Base-by-base conservation (phyloP, 805 yeast genomes). In the Monosporozyma yasuniensis region DNA sequence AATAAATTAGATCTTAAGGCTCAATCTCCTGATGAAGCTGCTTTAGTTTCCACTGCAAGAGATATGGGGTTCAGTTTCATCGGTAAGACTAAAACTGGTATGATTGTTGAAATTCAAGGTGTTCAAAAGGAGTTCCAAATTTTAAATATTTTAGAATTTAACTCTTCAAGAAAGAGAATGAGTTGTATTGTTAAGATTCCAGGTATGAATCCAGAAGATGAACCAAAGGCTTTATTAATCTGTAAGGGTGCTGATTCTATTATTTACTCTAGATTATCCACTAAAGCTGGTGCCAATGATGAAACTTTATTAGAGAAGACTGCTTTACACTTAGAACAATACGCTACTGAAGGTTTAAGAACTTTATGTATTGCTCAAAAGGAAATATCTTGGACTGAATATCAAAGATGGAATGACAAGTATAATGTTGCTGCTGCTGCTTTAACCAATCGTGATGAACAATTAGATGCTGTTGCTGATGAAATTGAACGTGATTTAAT, bases 171-270 rank as follows among this genome's bases (percentile, higher is more conserved):
- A 72, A 85, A 85, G 70, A 81, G 95, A 74, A 85, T 85, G 95
- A 83, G 90, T 74, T 84, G 86, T 14, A 81, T 85, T 54, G 74
- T 85, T 37, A 84, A 83, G 63, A 72, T 86, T 39, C 89, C 89
- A 1, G 65, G 77, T 11, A 61, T 62, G 3, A 55, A 53, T 3
- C 72, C 72, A 39, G 70, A 67, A 41, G 79, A 71, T 21, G 75
- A 76, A 46, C 80, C 80, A 27, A 79, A 73, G 47, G 87, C 84
- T 0, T 66, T 84, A 41, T 69, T 85, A 56, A 78, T 84, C 50
- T 84, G 91, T 71, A 86, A 86, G 66, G 95, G 95, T 69, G 95
- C 95, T 1, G 95, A 86, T 67, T 82, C 88, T 28, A 76, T 85
- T 48, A 85, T 86, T 46, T 86, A 83, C 60, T 77, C 83, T 3